Evolutionary conservation across 2,329 filamentous ascomycete genomes (phyloP).

Genomic region (Fusarium sp.): DNA sequence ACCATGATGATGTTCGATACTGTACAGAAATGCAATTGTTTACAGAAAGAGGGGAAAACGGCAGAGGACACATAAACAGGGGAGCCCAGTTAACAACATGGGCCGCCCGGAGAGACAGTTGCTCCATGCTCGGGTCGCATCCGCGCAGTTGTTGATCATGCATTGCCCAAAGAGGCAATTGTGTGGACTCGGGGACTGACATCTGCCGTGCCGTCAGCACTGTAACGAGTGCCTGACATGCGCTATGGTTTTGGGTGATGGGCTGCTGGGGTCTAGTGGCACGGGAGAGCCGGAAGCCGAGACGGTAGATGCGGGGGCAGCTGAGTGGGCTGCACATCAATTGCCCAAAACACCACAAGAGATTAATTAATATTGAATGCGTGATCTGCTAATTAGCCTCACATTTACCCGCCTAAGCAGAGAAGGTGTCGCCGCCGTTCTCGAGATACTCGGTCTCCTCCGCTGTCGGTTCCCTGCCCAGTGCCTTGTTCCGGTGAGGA

Average conservation of each 20-base stretch:
- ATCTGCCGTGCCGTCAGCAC: neutral
- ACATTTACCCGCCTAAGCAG: slow-evolving; percentile 4
- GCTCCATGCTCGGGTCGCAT: neutral
- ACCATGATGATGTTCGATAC: slow-evolving; percentile 51
- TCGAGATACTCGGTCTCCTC: slow-evolving; percentile 68
- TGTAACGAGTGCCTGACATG: slow-evolving; percentile 13
- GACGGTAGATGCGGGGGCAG: slow-evolving; percentile 2
- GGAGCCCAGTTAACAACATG: slow-evolving; percentile 3
- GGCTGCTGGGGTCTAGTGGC: slow-evolving; percentile 24
- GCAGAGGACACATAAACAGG: neutral
- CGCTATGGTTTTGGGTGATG: slow-evolving; percentile 2
- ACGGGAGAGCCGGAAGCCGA: slow-evolving; percentile 5
- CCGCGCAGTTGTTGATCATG: neutral
- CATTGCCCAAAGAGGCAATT: slow-evolving; percentile 27
- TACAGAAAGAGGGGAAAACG: neutral
- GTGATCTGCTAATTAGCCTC: too few species aligned
- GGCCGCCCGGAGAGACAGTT: neutral
- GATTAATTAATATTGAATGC: neutral
- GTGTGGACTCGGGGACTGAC: neutral
- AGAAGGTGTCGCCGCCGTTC: slow-evolving; percentile 60
- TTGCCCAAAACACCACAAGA: neutral
- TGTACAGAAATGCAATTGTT: neutral
- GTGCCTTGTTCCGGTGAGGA: slow-evolving; percentile 69
- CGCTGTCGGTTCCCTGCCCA: slow-evolving; percentile 64
- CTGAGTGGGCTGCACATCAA: neutral